Evolutionary conservation across 371 early-diverging fungal species (phyloP).

Genomic region (Mucor lusitanicus): DNA sequence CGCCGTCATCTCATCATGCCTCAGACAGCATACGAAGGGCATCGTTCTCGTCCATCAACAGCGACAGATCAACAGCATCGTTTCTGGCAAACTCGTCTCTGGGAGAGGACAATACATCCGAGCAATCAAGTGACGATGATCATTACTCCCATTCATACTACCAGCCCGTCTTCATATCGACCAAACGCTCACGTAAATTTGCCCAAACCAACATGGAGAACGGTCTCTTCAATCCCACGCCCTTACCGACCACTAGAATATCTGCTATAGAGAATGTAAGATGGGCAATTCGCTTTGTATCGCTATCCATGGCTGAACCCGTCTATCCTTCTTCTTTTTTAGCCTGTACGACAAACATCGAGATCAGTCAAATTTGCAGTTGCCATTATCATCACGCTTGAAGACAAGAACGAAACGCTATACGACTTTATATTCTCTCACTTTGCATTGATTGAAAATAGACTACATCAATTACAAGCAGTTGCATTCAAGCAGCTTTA

Average conservation of each 20-base stretch:
- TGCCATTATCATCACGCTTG: conserved; percentile 58
- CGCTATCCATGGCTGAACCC: not conserved
- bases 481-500: conserved; percentile 52
- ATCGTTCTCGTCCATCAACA: conserved; percentile 63
- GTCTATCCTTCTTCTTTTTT: conserved; percentile 7
- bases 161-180: conserved; percentile 18
- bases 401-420: conserved; percentile 50
- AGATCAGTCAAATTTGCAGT: conserved; percentile 62
- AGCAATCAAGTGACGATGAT: conserved; percentile 48
- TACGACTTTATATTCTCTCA: conserved; percentile 69
- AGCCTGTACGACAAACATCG: conserved; percentile 44
- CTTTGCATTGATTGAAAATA: conserved; percentile 64
- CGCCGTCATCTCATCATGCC: not conserved
- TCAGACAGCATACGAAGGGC: conserved; percentile 44
- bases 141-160: conserved; percentile 27
- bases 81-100: conserved; percentile 33
- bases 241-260: conserved; percentile 46
- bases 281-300: not conserved
- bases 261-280: conserved; percentile 16
- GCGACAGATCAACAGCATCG: conserved; percentile 58
- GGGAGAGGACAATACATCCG: conserved; percentile 36
- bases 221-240: conserved; percentile 63
- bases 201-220: conserved; percentile 70
- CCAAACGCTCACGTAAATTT: conserved; percentile 54
- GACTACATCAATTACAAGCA: conserved; percentile 62